A percentile compares a stretch with the other conserved stretches of the same genome.
Conservation (phyloP, 768 basidiomycete species). For the Hydnomerulius pinastri region DNA sequence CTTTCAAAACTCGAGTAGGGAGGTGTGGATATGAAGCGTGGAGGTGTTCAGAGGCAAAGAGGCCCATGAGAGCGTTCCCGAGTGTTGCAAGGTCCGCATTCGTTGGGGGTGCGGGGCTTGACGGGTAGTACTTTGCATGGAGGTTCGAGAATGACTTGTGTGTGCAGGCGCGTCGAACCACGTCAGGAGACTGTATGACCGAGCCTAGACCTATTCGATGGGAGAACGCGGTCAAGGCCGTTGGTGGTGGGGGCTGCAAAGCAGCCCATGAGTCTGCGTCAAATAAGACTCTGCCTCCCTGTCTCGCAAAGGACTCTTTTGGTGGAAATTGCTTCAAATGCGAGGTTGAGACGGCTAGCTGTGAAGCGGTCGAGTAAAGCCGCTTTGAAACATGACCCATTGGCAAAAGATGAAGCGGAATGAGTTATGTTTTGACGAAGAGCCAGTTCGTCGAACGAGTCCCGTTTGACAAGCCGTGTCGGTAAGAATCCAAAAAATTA, state of each 20-base stretch:
- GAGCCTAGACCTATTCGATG: constrained; percentile 73
- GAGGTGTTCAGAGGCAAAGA: constrained; percentile 86
- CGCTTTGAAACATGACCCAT: constrained; percentile 68
- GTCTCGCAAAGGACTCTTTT: constrained; percentile 46
- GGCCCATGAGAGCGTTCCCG: constrained; percentile 87
- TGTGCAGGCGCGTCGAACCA: constrained; percentile 75
- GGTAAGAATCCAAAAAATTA: constrained; percentile 22
- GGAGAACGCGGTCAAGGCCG: constrained; percentile 73
- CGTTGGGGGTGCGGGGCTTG: constrained; percentile 53
- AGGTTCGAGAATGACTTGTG: constrained; percentile 68
- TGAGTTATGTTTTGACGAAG: constrained; percentile 6
- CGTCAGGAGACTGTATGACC: constrained; percentile 52
- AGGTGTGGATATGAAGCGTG: constrained; percentile 84
- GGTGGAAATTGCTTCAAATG: constrained; percentile 63
- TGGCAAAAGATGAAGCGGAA: constrained; percentile 11
- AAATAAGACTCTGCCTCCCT: constrained; percentile 47
- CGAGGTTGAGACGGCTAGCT: constrained; percentile 56
- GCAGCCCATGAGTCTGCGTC: constrained; percentile 69
- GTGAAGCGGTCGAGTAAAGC: constrained; percentile 48
- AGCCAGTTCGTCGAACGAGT: constrained; percentile 7
- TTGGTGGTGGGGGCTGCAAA: constrained; percentile 68
- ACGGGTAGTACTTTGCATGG: constrained; percentile 57
- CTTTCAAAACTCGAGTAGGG: constrained; percentile 88
- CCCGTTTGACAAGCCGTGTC: constrained; percentile 8
- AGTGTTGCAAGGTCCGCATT: constrained; percentile 77